These are phyloP conservation scores for Phanerochaete carnosa DNA, from an alignment of 768 basidiomycete species.

Conservation along the genomic window DNA sequence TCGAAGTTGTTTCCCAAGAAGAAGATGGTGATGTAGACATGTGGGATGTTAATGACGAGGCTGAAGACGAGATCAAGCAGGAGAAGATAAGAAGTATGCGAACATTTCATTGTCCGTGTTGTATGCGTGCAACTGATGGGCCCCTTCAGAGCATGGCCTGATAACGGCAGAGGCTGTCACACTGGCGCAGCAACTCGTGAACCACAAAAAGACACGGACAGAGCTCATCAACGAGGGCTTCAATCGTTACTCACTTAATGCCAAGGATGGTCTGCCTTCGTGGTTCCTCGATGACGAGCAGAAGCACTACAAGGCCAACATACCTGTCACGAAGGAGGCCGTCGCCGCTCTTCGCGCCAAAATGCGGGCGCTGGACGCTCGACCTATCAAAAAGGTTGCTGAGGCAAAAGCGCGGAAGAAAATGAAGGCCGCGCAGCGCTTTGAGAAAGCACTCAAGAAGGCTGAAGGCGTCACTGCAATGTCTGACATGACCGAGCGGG, in stretches of 20 bases:
- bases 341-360: constrained; percentile 80
- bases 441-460: constrained; percentile 94
- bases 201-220: constrained; percentile 84
- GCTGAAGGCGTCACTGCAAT: constrained; percentile 91
- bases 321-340: constrained; percentile 98
- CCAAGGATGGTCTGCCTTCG: constrained; percentile 86
- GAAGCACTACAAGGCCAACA: constrained; percentile 88
- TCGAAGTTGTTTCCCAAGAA: constrained; percentile 73
- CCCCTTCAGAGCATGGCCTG: constrained; percentile 66
- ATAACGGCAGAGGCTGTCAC: constrained; percentile 88
- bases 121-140: not conserved
- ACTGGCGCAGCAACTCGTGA: constrained; percentile 87
- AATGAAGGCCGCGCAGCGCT: constrained; percentile 74
- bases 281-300: constrained; percentile 99
- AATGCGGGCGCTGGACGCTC: constrained; percentile 90
- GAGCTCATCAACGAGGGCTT: constrained; percentile 94
- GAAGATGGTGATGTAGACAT: constrained; percentile 57
- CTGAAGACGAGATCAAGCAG: constrained; percentile 67
- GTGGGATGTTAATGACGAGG: constrained; percentile 81
- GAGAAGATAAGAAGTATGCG: constrained; percentile 69
- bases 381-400: constrained; percentile 98
- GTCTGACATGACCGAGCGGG: constrained; percentile 87
- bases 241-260: constrained; percentile 87
- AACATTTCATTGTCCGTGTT: not conserved
- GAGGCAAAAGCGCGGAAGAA: constrained; percentile 99